These are phyloP conservation scores for Stentor roeselii DNA, from an alignment of 73 alveolate genomes.

Conservation along the genomic window DNA sequence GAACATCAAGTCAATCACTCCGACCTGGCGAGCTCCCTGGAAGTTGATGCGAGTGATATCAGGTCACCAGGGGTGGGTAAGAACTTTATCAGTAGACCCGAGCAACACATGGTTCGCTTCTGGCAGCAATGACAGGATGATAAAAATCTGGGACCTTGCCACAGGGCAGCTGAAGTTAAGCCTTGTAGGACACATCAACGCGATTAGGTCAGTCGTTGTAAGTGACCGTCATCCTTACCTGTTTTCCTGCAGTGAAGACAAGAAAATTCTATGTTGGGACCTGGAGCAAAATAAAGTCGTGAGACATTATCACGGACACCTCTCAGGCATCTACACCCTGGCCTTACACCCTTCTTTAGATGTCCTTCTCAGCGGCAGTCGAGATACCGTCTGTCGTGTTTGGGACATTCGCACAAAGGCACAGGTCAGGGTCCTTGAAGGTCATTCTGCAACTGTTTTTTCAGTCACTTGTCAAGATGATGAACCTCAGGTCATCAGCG, in stretches of 20 bases:
- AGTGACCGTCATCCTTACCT: slow-evolving; percentile 94
- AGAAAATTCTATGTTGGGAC: slow-evolving; percentile 96
- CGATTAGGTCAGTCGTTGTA: slow-evolving; percentile 65
- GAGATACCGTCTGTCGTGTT: slow-evolving; percentile 93
- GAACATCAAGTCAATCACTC: slow-evolving; percentile 68
- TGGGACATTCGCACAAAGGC: slow-evolving; percentile 99
- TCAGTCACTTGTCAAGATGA: slow-evolving; percentile 84
- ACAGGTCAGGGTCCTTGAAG: slow-evolving; percentile 87
- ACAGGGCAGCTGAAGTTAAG: slow-evolving; percentile 93
- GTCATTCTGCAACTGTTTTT: slow-evolving; percentile 94
- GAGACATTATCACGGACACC: slow-evolving; percentile 98
- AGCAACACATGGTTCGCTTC: slow-evolving; percentile 96
- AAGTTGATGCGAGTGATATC: slow-evolving; percentile 94
- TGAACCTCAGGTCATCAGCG: slow-evolving; percentile 90
- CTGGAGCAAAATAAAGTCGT: slow-evolving; percentile 96
- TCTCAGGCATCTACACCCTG: slow-evolving; percentile 82
- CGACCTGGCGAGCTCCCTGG: slow-evolving; percentile 98
- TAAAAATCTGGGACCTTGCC: slow-evolving; percentile 99
- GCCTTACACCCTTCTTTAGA: slow-evolving; percentile 98
- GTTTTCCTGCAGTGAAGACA: slow-evolving; percentile 96
- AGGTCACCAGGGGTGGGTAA: slow-evolving; percentile 99
- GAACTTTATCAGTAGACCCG: slow-evolving; percentile 95
- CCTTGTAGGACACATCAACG: slow-evolving; percentile 96
- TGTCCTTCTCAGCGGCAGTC: slow-evolving; percentile 91
- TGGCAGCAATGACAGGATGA: slow-evolving; percentile 96